Evolutionary conservation across 163 green algal species (phyloP), one percentile per base, ranked within the genome.

Genomic region (Botryococcus braunii): DNA sequence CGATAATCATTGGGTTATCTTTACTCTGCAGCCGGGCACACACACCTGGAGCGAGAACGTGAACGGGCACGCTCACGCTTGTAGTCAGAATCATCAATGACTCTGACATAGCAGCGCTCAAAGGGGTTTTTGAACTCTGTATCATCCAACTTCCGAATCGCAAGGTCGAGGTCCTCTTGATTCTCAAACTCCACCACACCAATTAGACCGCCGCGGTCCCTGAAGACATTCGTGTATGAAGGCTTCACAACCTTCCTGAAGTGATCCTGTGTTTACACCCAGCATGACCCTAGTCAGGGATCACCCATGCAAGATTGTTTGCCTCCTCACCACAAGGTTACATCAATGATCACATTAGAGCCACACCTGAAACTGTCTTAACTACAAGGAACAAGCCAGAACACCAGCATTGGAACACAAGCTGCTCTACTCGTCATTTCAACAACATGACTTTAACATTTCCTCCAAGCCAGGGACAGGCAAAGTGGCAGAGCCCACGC

Each of bases 61-160:
- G 65, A 70, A 5, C 65, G 48, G 35, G 11, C 25, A 43, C 67
- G 56, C 17, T 4, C 9, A 1, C 52, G 49, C 11, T 34, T 56
- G 66, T 47, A 35, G 65, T 71, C 72, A 23, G 31, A 59, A n/a
- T 79, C 73, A 41, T 79, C 73, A 13, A 59, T 32, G 9, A 79
- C 59, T 34, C 73, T 56, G 57, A 79, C 70, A 49, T 69, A 79
- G 7, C 57, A 63, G 37, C 58, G 66, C 56, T 93, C 84, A 78
- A 90, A 95, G 39, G 83, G 85, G 75, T 95, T 95, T 32, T 76
- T 74, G 79, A 97, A 96, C 84, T 97, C 88, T n/a, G 86, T 89
- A 77, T 96, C 91, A 65, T 97, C 90, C 66, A 97, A 79, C 76
- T 96, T 93, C 40, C 80, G 69, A 49, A 95, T 87, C 31, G 85